These are phyloP conservation scores for Wickerhamiella slavikovae DNA, from an alignment of 805 yeast species.

Conservation along the genomic window DNA sequence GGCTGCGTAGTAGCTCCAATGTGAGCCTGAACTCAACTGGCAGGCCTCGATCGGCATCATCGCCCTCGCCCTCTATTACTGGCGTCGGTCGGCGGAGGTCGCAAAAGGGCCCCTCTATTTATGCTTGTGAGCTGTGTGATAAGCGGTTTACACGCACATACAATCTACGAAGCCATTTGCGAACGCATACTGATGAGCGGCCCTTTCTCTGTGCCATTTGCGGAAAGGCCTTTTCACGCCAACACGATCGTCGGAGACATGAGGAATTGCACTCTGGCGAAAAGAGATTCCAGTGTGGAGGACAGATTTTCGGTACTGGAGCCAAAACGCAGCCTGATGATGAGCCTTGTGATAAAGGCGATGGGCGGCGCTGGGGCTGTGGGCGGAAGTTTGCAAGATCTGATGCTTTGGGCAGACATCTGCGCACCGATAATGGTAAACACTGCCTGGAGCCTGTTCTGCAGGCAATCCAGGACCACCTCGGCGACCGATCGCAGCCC, in stretches of 20 bases:
- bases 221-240: conserved; percentile 49
- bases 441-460: conserved; percentile 43
- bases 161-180: conserved; percentile 71
- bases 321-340: conserved; percentile 42
- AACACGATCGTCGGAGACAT: conserved; percentile 59
- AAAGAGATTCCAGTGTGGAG: conserved; percentile 48
- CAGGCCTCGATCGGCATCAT: too few relatives aligned
- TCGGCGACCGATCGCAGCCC: too few relatives aligned
- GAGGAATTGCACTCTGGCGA: conserved; percentile 57
- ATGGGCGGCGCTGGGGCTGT: conserved; percentile 68
- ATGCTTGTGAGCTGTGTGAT: conserved; percentile 63
- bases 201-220: conserved; percentile 50
- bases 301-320: conserved; percentile 29
- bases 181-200: conserved; percentile 65
- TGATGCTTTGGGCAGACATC: conserved; percentile 60
- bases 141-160: conserved; percentile 83
- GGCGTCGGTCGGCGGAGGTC: too few relatives aligned
- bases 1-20: too few relatives aligned
- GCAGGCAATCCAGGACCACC: too few relatives aligned
- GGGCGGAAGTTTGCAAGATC: conserved; percentile 54
- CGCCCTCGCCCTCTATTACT: too few relatives aligned
- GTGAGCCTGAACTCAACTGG: too few relatives aligned
- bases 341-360: too few relatives aligned
- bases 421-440: conserved; percentile 57
- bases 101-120: conserved; percentile 54